Evolutionary conservation across 2,329 filamentous ascomycete genomes (phyloP), one percentile per base, ranked within the genome.

Genomic region (Penicillium palitans): DNA sequence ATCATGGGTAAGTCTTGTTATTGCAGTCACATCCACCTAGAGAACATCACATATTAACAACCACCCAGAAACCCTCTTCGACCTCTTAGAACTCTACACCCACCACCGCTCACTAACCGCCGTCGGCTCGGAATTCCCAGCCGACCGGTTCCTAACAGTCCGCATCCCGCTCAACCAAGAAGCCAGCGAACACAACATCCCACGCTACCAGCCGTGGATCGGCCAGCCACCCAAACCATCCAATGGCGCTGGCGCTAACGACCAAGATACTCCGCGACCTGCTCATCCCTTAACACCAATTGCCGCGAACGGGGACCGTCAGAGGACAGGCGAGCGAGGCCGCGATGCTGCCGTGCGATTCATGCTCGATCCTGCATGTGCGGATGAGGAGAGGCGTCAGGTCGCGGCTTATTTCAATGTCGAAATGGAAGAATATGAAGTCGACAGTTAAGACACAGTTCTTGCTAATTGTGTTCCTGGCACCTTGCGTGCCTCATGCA

Each of bases 1-100:
- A 74, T 82, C 9, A 80, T 81, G 77, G 77, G 78, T 80, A 70
- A 61, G 74, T 76, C 80, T 59, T 81, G 40, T 76, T 72, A 10
- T 74, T 82, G 31, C 76, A 7, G 13, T 4, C 2, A 39, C 4
- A 37, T 12, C 10, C 10, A 33, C n/a, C 21, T 17, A 33, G 17
- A 19, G 24, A 21, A 31, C n/a, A 5, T n/a, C 33, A 25, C 21
- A 73, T 83, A 51, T 46, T 62, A 33, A 65, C 44, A 35, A 35
- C 44, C 6, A 40, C 44, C 21, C 44, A 78, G 93, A 98, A 81
- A 93, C 91, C 0, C 84, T 96, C 68, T 85, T 97, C 40, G 95
- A 98, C 70, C 82, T 97, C 0, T 83, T 98, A 27, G 93, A 99
- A 70, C 83, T 98, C 3, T 98, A 97, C 74, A 95, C 91, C 0